Evolutionary conservation across 345 rosid genomes (phyloP), one percentile per base, ranked within the genome.

Genomic region (Melaleuca alternifolia): DNA sequence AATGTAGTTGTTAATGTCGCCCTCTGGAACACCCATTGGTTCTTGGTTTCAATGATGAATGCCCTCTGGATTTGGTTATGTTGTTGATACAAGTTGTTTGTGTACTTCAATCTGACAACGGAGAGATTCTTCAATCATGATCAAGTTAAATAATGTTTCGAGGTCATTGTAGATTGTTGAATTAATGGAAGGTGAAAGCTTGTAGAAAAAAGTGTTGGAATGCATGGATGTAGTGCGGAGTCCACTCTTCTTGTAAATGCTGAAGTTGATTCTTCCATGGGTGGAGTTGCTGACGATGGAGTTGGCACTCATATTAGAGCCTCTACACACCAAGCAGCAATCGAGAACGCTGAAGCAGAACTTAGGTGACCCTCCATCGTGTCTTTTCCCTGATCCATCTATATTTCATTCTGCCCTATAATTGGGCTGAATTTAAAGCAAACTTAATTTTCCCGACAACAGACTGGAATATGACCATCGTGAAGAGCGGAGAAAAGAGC

Each of bases 401-500:
- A 37, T 9, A 37, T 37, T 71, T 71, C 81, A 37, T 18, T 71
- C 81, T 71, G 48, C 46, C 81, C 81, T 37, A 33, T 11, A 37
- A 18, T 71, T 71, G 81, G 48, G 24, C 81, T 71, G 48, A 71
- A 71, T 37, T 48, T 71, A 37, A 71, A 71, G 48, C 81, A 71
- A 71, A 71, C 26, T 77, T n/a, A 28, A 41, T 82, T 44, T 50
- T 82, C 23, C 56, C 87, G 86, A 51, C 84, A 88, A 92, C 97
- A 97, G 99, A 89, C 98, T 93, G 89, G 99, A 96, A 93, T 96
- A 94, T 93, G 97, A 97, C 91, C 94, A 94, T 85, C 98, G 97
- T 8, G 99, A 96, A 89, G 96, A 94, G 93, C 93, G 98, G 90
- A 93, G 97, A 92, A 93, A 95, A 90, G 99, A 97, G 88, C 88